phyloP scores from a whole-genome alignment of 23 red algal species.

The Gracilaria domingensis region DNA sequence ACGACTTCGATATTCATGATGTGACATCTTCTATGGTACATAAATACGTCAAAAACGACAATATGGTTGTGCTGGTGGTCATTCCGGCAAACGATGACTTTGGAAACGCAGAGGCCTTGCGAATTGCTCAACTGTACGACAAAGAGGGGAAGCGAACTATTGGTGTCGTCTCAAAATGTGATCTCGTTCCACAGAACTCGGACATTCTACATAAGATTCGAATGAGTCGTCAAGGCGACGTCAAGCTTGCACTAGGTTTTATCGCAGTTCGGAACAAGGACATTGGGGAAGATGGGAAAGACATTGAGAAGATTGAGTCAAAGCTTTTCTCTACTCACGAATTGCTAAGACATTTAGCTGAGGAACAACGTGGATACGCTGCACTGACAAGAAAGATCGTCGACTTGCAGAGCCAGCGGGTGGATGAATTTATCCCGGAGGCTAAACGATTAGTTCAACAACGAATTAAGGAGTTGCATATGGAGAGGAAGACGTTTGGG shows the following conservation, averaged over 20 bases:
- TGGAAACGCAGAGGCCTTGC: constrained; percentile 50
- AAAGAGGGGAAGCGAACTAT: constrained; percentile 54
- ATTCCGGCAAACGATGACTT: constrained; percentile 66
- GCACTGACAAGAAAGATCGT: constrained; percentile 27
- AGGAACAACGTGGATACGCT: constrained; percentile 6
- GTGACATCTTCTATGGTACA: constrained; percentile 45
- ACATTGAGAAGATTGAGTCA: constrained; percentile 30
- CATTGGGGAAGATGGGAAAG: constrained; percentile 4
- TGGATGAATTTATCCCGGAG: constrained; percentile 25
- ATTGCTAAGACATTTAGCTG: constrained; percentile 15
- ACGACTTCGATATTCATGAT: constrained; percentile 37
- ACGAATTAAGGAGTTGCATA: neutral
- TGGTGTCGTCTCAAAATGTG: constrained; percentile 49
- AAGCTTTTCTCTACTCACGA: constrained; percentile 35
- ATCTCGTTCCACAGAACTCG: constrained; percentile 49
- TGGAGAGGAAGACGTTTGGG: neutral
- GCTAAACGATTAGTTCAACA: neutral
- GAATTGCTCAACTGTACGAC: constrained; percentile 51
- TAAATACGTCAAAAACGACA: constrained; percentile 57
- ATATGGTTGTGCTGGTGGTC: constrained; percentile 61
- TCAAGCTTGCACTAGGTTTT: constrained; percentile 53
- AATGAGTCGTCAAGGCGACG: constrained; percentile 30
- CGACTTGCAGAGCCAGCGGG: constrained; percentile 17
- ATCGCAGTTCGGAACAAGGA: constrained; percentile 56
- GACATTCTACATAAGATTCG: constrained; percentile 58